phyloP scores from a whole-genome alignment of 1,284 basidiomycete species.

The Ceratobasidium sp. region DNA sequence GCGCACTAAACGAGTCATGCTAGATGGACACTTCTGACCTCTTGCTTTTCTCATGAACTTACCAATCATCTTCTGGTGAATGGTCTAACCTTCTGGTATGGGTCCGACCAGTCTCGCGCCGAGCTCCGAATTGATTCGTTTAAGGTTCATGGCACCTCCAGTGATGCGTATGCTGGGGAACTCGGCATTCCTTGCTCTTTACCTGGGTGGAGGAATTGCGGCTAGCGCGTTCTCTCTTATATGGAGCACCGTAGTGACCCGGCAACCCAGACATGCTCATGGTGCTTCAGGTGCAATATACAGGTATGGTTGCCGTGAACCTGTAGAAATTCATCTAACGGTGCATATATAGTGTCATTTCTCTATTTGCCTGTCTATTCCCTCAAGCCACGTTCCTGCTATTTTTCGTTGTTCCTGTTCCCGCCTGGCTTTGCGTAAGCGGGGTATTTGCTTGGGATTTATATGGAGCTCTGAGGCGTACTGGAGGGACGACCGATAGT shows the following conservation, averaged over 20 bases:
- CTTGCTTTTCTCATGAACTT: constrained; percentile 42
- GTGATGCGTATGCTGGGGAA: constrained; percentile 42
- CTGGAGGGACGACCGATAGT: constrained; percentile 39
- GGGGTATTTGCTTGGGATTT: constrained; percentile 42
- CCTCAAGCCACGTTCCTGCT: constrained; percentile 41
- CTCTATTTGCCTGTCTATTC: constrained; percentile 43
- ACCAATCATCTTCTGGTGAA: constrained; percentile 41
- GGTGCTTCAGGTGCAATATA: constrained; percentile 42
- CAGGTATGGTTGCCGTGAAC: neutral
- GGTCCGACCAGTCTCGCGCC: neutral
- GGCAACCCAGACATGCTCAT: constrained; percentile 25
- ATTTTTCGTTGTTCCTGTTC: constrained; percentile 42
- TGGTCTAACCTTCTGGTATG: constrained; percentile 42
- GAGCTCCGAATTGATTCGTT: neutral
- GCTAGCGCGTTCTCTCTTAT: constrained; percentile 40
- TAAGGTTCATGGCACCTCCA: constrained; percentile 36
- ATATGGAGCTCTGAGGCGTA: constrained; percentile 37
- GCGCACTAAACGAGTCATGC: neutral
- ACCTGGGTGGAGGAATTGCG: constrained; percentile 42
- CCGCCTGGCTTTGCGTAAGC: constrained; percentile 43
- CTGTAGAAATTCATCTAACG: neutral
- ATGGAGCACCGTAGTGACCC: constrained; percentile 36
- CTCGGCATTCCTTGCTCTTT: constrained; percentile 42
- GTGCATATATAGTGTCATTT: constrained; percentile 33
- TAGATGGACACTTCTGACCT: constrained; percentile 44